Base-by-base conservation (phyloP, 495 filamentous ascomycete genomes). In the Penicillium crystallinum region DNA sequence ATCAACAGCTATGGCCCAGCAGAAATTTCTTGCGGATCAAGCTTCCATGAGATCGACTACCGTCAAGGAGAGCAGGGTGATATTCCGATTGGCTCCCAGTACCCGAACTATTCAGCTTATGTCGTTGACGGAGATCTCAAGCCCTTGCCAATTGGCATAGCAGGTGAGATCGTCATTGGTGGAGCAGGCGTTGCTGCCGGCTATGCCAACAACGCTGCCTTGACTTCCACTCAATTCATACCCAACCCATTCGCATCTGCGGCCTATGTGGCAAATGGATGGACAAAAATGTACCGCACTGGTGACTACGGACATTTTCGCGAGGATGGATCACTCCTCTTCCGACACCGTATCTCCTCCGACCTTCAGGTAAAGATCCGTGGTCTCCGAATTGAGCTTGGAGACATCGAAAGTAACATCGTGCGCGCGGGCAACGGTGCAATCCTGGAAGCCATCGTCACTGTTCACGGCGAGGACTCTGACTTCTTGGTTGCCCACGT, bases 71-170 rank as follows among this genome's bases (percentile, higher is more conserved):
- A 22, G 6, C 23, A 18, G 18, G 12, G 18, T 4, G 18, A 22
- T 10, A 55, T 31, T 10, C 58, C 22, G 12, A 57, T 40, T 22
- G 73, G 73, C 0, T 56, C 55, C 8, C 29, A 60, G 4, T 29
- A 70, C 21, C 55, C 73, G 0, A 77, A 77, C 44, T 70, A 70
- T 54, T 8, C 53, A 1, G 70, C 70, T 15, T 75, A 74, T 55
- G 61, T 82, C 18, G 30, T 82, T 1, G 76, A 79, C 46, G 48
- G 67, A 3, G 5, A 67, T n/a, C 21, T 63, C 12, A 53, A 65
- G 0, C 67, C 70, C 1, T 40, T 78, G 0, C 77, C 79, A 0
- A 40, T 80, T 23, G 81, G 81, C 5, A 54, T 62, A 4, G 62
- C 68, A 7, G 76, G 74, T 0, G 63, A 78, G 52, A 61, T 78